These are phyloP conservation scores for Clavulina sp. DNA, from an alignment of 768 basidiomycete species.

Conservation along the genomic window DNA sequence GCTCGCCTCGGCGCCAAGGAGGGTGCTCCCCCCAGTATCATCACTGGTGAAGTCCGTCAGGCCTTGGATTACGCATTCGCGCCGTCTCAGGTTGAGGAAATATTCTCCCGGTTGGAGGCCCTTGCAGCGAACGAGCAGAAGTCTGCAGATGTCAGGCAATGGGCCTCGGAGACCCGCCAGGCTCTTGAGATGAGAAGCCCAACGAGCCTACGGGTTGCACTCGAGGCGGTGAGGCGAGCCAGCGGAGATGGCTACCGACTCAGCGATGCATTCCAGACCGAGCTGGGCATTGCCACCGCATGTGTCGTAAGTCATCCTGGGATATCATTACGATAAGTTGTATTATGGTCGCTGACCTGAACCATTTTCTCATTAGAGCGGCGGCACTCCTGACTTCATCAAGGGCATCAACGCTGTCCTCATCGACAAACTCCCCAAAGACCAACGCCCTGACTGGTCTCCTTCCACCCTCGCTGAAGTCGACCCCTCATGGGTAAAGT, in stretches of 20 bases:
- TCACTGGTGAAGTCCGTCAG: conserved; percentile 39
- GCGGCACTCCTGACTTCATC: conserved; percentile 66
- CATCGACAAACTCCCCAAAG: conserved; percentile 27
- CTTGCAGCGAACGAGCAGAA: conserved; percentile 1
- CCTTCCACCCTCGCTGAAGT: conserved; percentile 49
- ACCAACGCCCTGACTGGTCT: conserved; percentile 43
- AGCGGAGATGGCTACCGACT: conserved; percentile 44
- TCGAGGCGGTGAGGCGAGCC: conserved; percentile 47
- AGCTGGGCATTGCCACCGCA: conserved; percentile 73
- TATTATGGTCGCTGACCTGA: conserved; percentile 11
- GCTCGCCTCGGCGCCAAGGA: background rate
- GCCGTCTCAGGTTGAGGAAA: conserved; percentile 50
- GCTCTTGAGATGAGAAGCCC: conserved; percentile 60
- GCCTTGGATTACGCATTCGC: conserved; percentile 72
- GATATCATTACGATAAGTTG: conserved; percentile 5
- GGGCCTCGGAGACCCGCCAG: conserved; percentile 57
- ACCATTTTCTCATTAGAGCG: conserved; percentile 30
- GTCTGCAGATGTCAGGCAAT: conserved; percentile 32
- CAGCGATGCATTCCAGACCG: conserved; percentile 57
- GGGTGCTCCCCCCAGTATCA: conserved; percentile 11
- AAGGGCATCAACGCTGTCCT: conserved; percentile 63
- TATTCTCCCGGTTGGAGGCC: conserved; percentile 35
- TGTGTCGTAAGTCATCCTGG: conserved; percentile 51
- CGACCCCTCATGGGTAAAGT: conserved; percentile 31
- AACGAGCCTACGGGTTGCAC: conserved; percentile 81